Conservation (phyloP, 2,329 filamentous ascomycete species). For the Penicillium sp. region DNA sequence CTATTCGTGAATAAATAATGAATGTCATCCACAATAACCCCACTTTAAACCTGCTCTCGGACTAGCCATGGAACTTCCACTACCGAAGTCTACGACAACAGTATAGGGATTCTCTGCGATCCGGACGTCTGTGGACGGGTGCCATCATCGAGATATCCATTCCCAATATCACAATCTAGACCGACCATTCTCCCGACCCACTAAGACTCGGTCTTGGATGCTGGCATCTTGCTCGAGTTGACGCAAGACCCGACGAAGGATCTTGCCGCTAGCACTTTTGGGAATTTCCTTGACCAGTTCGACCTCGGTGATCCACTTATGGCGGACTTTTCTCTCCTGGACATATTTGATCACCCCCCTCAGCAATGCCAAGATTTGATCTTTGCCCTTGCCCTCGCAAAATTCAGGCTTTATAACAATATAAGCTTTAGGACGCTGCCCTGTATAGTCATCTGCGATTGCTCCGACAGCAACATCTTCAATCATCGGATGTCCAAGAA, state of each 20-base stretch:
- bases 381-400: background rate
- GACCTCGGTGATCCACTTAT: conserved; percentile 41
- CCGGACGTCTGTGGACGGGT: too few species aligned
- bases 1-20: background rate
- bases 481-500: conserved; percentile 59
- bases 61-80: too few species aligned
- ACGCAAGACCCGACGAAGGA: conserved; percentile 62
- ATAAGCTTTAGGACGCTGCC: conserved; percentile 60
- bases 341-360: conserved; percentile 61
- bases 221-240: conserved; percentile 28
- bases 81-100: too few species aligned
- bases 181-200: background rate
- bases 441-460: conserved; percentile 40
- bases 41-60: too few species aligned
- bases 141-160: background rate
- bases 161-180: background rate
- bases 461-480: conserved; percentile 57
- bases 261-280: conserved; percentile 74
- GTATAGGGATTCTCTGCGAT: too few species aligned
- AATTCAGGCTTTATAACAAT: conserved; percentile 47
- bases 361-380: conserved; percentile 23
- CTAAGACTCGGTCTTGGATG: background rate
- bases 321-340: conserved; percentile 63
- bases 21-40: too few species aligned
- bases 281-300: conserved; percentile 56